Base-by-base conservation (phyloP, 345 rosid genomes). In the Boechera stricta region DNA sequence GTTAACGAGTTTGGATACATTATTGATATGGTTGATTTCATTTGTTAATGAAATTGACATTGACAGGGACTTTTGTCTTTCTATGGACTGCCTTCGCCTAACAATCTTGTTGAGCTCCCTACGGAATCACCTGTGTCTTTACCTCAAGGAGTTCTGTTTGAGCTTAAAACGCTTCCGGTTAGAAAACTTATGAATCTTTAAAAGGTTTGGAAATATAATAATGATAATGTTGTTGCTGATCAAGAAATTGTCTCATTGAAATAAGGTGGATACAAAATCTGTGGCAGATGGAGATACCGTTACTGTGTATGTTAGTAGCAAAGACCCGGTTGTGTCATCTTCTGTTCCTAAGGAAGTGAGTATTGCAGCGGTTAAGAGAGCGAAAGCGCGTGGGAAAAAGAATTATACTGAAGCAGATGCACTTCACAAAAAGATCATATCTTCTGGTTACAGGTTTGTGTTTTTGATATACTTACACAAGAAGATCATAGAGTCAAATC, bases 281-380 rank as follows among this genome's bases (percentile, higher is more conserved):
- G 84, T 95, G 45, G 52, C 92, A 5, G 99, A 95, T 85, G 98
- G 98, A 33, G 99, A 95, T 67, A 87, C 90, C 0, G 72, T 95
- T 38, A 77, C 87, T 2, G 97, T 88, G 44, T 95, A 86, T 42
- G 98, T 92, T 29, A 86, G 85, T 72, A 72, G 87, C 7, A 62
- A 74, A 16, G 88, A 86, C 47, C 85, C 90, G 0, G 49, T 90
- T 67, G 98, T 92, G 77, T 87, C 97, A 10, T 79, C 87, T 4
- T 67, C 35, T 15, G 78, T 95, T 59, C 98, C 98, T 1, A 73
- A 67, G 76, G 88, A 84, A 0, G 91, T 92, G 45, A 88, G 76
- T 12, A 16, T 51, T 61, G 91, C 91, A 33, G 89, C 90, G 10
- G 83, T 61, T 36, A 75, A 76, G 65, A 85, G 96, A 74, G 75